Conservation (phyloP, 768 basidiomycete genomes). For the Panellus pusillus region DNA sequence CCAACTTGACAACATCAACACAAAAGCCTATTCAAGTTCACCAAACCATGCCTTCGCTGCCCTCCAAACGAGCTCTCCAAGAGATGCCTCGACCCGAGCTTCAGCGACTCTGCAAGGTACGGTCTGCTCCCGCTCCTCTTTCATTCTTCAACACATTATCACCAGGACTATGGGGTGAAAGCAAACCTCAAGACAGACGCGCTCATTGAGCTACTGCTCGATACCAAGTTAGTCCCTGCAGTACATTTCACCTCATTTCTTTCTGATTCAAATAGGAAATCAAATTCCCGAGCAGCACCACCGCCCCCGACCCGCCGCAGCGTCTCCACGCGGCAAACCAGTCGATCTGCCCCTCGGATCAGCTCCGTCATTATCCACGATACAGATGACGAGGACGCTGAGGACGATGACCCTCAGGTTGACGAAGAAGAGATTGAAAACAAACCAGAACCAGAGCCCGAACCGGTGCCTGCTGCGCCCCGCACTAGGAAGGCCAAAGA, state of each 20-base stretch:
- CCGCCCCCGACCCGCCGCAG: slow-evolving; percentile 35
- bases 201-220: slow-evolving; percentile 71
- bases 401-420: slow-evolving; percentile 23
- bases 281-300: slow-evolving; percentile 26
- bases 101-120: slow-evolving; percentile 74
- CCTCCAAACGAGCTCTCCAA: slow-evolving; percentile 43
- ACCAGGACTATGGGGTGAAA: slow-evolving; percentile 74
- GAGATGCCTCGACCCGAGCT: slow-evolving; percentile 47
- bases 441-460: slow-evolving; percentile 24
- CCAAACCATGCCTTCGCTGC: slow-evolving; percentile 48
- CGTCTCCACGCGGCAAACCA: slow-evolving; percentile 36
- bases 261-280: slow-evolving; percentile 24
- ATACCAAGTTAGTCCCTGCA: slow-evolving; percentile 43
- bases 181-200: slow-evolving; percentile 83
- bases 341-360: slow-evolving; percentile 40
- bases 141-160: slow-evolving; percentile 18
- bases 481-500: slow-evolving; percentile 74
- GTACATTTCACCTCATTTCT: slow-evolving; percentile 11
- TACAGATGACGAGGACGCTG: slow-evolving; percentile 47
- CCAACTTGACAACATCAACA: slow-evolving; percentile 6
- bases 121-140: neutral
- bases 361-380: slow-evolving; percentile 51
- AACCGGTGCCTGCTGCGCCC: slow-evolving; percentile 30
- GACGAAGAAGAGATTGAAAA: slow-evolving; percentile 26
- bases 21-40: too few relatives aligned